These are phyloP conservation scores for Sisymbrium altissimum DNA, from an alignment of 345 rosid genomes.

Conservation along the genomic window DNA sequence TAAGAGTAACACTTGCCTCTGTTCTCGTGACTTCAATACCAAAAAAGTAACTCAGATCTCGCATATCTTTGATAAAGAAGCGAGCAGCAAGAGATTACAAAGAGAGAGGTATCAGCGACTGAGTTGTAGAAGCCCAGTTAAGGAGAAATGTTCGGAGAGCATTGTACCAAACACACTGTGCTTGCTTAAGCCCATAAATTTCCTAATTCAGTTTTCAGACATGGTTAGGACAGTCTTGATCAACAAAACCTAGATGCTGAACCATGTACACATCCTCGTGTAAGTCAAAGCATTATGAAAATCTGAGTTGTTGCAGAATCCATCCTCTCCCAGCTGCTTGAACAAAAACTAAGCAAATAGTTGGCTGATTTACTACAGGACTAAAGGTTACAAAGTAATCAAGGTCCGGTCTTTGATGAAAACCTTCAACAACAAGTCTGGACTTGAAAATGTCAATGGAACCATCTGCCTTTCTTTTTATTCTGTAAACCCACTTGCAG, in stretches of 20 bases:
- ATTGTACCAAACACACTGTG: neutral
- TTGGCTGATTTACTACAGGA: neutral
- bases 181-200: neutral
- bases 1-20: rapidly evolving
- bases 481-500: too few species aligned
- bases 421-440: neutral
- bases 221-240: neutral
- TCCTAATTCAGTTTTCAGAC: neutral
- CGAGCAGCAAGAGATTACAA: neutral
- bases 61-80: neutral
- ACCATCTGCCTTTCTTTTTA: too few species aligned
- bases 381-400: neutral
- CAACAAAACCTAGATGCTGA: neutral
- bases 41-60: neutral
- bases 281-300: neutral
- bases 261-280: neutral
- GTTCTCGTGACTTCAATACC: neutral
- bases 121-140: neutral
- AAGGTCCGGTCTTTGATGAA: neutral
- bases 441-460: neutral
- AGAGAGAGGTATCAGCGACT: neutral
- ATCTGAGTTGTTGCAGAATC: neutral
- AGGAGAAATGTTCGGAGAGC: neutral
- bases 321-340: neutral
- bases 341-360: neutral